Conservation (phyloP, 768 basidiomycete genomes). For the Suillus americanus region DNA sequence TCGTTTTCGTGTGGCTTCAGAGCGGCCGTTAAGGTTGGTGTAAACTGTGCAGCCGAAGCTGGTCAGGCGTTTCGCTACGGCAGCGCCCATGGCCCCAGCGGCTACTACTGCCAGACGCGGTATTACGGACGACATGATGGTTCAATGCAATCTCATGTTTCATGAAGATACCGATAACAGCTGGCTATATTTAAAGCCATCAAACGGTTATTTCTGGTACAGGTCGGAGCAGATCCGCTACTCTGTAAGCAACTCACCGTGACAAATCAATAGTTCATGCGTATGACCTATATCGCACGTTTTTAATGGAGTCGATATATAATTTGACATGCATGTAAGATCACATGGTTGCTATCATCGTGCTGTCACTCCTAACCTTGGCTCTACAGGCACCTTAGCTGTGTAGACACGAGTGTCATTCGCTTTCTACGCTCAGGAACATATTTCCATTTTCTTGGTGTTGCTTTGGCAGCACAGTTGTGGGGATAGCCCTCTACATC, state of each 20-base stretch:
- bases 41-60: slow-evolving; percentile 51
- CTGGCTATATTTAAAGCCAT: not conserved
- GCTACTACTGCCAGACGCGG: slow-evolving; percentile 48
- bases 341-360: not conserved
- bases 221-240: not conserved
- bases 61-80: slow-evolving; percentile 47
- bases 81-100: slow-evolving; percentile 61
- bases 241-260: not conserved
- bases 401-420: not conserved
- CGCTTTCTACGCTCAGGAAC: not conserved
- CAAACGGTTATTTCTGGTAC: not conserved
- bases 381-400: not conserved
- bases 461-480: not conserved
- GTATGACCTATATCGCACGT: not conserved
- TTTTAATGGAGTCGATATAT: not conserved
- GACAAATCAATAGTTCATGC: not conserved
- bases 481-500: not conserved
- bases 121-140: slow-evolving; percentile 16
- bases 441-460: not conserved
- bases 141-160: not conserved
- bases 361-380: not conserved
- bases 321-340: not conserved
- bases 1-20: slow-evolving; percentile 46
- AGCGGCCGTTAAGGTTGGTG: slow-evolving; percentile 55
- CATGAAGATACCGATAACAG: not conserved